Base-by-base conservation (phyloP, 140 eudicot genomes). In the Oenanthe javanica region DNA sequence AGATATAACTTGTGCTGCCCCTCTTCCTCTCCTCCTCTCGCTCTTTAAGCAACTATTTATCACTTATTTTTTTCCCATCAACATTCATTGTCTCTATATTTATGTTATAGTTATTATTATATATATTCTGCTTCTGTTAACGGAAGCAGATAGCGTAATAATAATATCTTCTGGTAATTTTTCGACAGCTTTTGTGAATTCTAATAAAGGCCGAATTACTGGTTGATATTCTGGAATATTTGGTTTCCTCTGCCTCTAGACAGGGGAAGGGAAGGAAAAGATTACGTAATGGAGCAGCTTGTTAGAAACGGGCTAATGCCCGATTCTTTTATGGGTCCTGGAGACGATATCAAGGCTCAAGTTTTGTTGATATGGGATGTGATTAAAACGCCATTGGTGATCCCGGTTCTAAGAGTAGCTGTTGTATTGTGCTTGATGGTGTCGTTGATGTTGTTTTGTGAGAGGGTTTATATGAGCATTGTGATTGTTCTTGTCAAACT, bases 401-500 rank as follows among this genome's bases (percentile, higher is more conserved):
- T 90, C 48, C 97, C 96, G 1, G 23, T 92, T 69, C 61, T 90
- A 38, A 83, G 72, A 9, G 2, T 89, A 13, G 59, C 84, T 6
- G 86, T 90, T 79, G 83, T 84, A 1, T 4, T 89, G 49, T 92
- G 96, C 79, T 54, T 92, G 45, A 84, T 77, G 64, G 89, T 92
- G 96, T 92, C 97, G 1, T 72, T 83, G 38, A 92, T 89, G 97
- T 63, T 93, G 84, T 90, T 93, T 43, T 47, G 86, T 0, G 97
- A 93, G 85, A 87, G 89, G 83, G 90, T 93, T 49, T 93, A 93
- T 84, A 90, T 93, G 97, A 88, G 85, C 0, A 14, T 89, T 18
- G 93, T 91, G 27, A 87, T 89, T n/a, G 49, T 13, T 13, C 84
- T 80, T 48, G 89, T 90, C 27, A 90, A 89, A 50, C 12, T 91